Base-by-base conservation (phyloP, 2,329 filamentous ascomycete genomes). In the Colletotrichum sublineola region DNA sequence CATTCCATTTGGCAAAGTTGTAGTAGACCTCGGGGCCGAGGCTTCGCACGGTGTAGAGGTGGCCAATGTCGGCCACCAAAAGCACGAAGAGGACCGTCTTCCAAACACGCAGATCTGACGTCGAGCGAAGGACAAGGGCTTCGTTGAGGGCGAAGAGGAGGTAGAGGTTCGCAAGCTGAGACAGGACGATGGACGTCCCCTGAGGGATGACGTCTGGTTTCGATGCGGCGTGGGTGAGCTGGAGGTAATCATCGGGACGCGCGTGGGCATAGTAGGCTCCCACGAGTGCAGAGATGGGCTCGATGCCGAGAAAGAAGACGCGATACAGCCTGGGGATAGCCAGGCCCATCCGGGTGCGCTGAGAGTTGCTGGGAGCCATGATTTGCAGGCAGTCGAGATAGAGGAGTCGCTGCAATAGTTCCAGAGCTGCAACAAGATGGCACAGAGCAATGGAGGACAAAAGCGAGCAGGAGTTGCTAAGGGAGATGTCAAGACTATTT, bases 91-190 rank as follows among this genome's bases (percentile, higher is more conserved):
- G 83, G 36, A 95, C 85, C 1, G 88, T 85, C 75, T 84, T 86
- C 93, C 93, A 96, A 69, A 96, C 93, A 33, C 85, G 84, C 44
- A 91, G 78, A 82, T 95, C 91, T 62, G 84, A 83, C 8, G 93
- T 94, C 20, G 88, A 86, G 53, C 94, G 90, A 75, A 96, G 86
- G 15, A 96, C 91, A 33, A 94, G 82, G 2, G 92, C 92, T 82
- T 96, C 93, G 82, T 93, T 94, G 77, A 96, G 82, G 67, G 92
- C 90, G 80, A 95, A 94, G 70, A 93, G 88, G 50, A 95, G 81
- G 82, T 95, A 96, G 74, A 95, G 85, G 81, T 94, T 95, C 55
- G 92, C 92, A 42, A 96, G 87, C 82, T 96, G 93, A 24, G 90
- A 90, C 77, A 95, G 85, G 52, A 90, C 90, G 71, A 95, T 89